phyloP scores from a whole-genome alignment of 2,329 filamentous ascomycete genomes.

The Colletotrichum sp. region DNA sequence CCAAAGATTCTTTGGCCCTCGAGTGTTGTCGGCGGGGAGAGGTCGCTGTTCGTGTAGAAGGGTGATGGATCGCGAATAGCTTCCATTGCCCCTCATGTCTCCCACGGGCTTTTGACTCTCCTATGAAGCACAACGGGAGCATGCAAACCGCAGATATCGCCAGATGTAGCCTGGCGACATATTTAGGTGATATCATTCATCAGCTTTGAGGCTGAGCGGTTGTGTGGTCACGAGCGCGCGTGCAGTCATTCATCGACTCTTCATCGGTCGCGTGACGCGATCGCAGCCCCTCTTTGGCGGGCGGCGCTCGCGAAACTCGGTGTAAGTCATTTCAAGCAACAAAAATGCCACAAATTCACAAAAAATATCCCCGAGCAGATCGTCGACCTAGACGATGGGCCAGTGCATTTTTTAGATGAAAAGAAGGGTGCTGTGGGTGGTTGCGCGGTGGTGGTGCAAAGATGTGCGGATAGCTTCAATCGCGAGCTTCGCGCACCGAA shows the following conservation, averaged over 20 bases:
- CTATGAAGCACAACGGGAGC: not conserved
- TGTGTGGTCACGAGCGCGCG: not conserved
- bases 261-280: slow-evolving; percentile 9
- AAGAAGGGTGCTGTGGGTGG: not conserved
- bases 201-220: not conserved
- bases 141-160: not conserved
- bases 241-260: not conserved
- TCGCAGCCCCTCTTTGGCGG: not conserved
- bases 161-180: not conserved
- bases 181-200: not conserved
- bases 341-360: slow-evolving; percentile 8
- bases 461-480: slow-evolving; percentile 24
- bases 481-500: not conserved
- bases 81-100: not conserved
- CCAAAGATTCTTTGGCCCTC: not conserved
- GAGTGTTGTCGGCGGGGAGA: not conserved
- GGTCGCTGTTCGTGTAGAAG: not conserved
- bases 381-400: slow-evolving; percentile 9
- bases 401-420: not conserved
- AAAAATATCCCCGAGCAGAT: slow-evolving; percentile 3
- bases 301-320: slow-evolving; percentile 16
- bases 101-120: not conserved
- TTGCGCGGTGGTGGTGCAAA: slow-evolving; percentile 14
- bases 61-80: slow-evolving; percentile 8
- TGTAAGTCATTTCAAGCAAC: slow-evolving; percentile 19